phyloP scores from a whole-genome alignment of 208 protist species.

The Naegleria fowleri region DNA sequence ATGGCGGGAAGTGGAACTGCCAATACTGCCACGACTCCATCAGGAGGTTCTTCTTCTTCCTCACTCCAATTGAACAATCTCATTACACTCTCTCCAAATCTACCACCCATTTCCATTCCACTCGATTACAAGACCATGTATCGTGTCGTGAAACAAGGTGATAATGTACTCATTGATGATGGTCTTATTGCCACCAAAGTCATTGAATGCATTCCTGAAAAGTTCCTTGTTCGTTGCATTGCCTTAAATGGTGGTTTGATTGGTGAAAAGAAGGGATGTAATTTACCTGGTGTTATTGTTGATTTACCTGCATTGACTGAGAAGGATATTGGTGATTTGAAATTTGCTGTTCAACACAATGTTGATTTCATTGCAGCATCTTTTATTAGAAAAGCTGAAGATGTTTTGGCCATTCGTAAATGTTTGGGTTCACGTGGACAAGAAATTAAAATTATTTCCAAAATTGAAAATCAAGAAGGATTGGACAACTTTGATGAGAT shows the following conservation, averaged over 20 bases:
- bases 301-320: constrained; percentile 66
- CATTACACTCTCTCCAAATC: background rate
- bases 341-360: constrained; percentile 85
- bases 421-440: constrained; percentile 16
- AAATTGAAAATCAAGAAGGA: constrained; percentile 98
- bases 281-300: constrained; percentile 8
- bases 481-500: constrained; percentile 97
- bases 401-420: constrained; percentile 86
- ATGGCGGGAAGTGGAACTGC: background rate
- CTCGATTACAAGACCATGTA: constrained; percentile 81
- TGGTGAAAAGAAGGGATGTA: constrained; percentile 25
- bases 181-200: constrained; percentile 85
- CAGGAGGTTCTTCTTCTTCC: too few relatives aligned
- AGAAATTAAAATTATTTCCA: constrained; percentile 89
- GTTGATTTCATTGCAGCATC: constrained; percentile 97
- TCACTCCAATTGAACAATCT: constrained; percentile 48
- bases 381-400: constrained; percentile 89
- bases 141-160: constrained; percentile 65
- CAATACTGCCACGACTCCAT: background rate
- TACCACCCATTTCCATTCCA: constrained; percentile 62
- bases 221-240: constrained; percentile 8
- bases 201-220: constrained; percentile 54
- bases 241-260: constrained; percentile 34
- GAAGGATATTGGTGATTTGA: constrained; percentile 83
- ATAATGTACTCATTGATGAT: constrained; percentile 90